Evolutionary conservation across 306 rosid species (phyloP).

Genomic region (Pueraria montana): DNA sequence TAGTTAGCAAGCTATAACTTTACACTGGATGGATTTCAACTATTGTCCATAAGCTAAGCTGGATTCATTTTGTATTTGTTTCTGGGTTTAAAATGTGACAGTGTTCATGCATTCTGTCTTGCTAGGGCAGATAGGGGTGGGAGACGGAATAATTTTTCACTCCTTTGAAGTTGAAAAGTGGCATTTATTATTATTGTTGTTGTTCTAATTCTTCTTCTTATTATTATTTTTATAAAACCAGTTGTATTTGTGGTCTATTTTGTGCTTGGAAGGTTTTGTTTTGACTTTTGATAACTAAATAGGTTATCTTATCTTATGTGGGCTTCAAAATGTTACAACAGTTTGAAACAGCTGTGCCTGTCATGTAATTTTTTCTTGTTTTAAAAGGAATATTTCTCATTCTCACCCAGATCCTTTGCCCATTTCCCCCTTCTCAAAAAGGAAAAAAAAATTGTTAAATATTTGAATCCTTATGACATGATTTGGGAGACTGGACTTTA

Average conservation of each 20-base stretch:
- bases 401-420: constrained; percentile 3
- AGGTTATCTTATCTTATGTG: background rate
- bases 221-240: background rate
- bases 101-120: constrained; percentile 11
- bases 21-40: constrained; percentile 10
- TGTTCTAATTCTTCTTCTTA: background rate
- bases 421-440: background rate
- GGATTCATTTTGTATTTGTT: constrained; percentile 6
- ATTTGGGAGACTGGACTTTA: constrained; percentile 33
- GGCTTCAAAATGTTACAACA: constrained; percentile 21
- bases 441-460: background rate
- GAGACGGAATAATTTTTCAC: background rate
- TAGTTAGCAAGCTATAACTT: constrained; percentile 30
- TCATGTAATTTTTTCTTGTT: background rate
- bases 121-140: background rate
- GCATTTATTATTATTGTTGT: background rate
- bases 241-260: constrained; percentile 15
- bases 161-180: constrained; percentile 28
- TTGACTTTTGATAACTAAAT: constrained; percentile 26
- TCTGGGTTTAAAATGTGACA: constrained; percentile 5
- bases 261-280: constrained; percentile 15
- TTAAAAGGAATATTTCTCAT: constrained; percentile 10
- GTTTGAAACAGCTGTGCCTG: background rate
- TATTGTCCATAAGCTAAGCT: constrained; percentile 9
- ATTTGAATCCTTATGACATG: constrained; percentile 25